A percentile compares a stretch with the other conserved stretches of the same genome.
Evolutionary conservation across 2,329 filamentous ascomycete species (phyloP).

Genomic region (Ophiostoma montium): DNA sequence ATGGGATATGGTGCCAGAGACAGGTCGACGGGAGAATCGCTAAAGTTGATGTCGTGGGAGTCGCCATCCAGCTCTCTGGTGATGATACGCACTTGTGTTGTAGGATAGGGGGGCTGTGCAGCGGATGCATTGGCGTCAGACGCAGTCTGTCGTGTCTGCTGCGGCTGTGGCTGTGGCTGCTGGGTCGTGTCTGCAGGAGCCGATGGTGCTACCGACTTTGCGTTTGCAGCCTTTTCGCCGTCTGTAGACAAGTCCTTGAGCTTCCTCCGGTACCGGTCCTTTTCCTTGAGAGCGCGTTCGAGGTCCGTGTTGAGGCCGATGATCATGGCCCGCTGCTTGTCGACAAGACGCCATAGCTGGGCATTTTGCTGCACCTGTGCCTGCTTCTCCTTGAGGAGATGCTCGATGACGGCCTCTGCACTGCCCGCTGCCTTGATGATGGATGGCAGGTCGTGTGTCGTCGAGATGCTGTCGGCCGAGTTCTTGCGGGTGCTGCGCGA

Average conservation of each 20-base stretch:
- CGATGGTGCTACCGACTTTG: conserved; percentile 1
- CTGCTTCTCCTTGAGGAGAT: conserved; percentile 82
- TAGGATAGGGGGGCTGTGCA: not conserved
- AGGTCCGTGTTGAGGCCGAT: conserved; percentile 88
- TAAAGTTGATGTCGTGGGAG: conserved; percentile 2
- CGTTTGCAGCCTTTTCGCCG: not conserved
- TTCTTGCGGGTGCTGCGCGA: conserved; percentile 43
- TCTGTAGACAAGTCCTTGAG: conserved; percentile 56
- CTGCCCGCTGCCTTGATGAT: conserved; percentile 77
- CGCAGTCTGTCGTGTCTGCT: not conserved
- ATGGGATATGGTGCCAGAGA: conserved; percentile 49
- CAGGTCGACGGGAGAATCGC: conserved; percentile 35
- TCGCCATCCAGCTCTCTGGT: not conserved
- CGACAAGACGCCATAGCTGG: conserved; percentile 88
- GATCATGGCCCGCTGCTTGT: conserved; percentile 92
- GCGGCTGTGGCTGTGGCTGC: conserved; percentile 1
- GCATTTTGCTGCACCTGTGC: conserved; percentile 78
- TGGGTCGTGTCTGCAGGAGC: not conserved
- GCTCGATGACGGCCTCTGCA: conserved; percentile 75
- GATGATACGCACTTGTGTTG: not conserved
- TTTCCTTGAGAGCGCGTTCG: conserved; percentile 81
- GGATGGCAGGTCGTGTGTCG: conserved; percentile 59
- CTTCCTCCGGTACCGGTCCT: conserved; percentile 85
- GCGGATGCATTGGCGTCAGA: not conserved
- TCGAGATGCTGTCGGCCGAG: conserved; percentile 38